Evolutionary conservation across 106 monocot genomes (phyloP).

Genomic region (Platanthera zijinensis): DNA sequence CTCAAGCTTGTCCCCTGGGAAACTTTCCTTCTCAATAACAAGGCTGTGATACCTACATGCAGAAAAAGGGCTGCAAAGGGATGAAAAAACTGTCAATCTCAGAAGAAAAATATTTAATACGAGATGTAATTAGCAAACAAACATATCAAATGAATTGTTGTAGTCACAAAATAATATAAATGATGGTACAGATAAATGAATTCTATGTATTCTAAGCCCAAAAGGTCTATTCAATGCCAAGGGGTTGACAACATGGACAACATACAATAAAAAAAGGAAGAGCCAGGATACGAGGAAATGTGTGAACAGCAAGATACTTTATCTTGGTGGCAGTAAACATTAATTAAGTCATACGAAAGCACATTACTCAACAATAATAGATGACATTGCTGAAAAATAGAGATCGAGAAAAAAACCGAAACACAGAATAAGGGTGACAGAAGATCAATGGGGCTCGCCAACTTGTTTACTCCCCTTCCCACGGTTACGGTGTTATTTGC

Average conservation of each 20-base stretch:
- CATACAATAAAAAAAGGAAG: background rate
- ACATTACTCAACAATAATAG: no score
- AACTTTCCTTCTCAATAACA: slow-evolving; percentile 78
- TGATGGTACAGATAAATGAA: background rate
- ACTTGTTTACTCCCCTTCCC: no score
- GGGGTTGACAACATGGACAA: background rate
- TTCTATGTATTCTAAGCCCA: background rate
- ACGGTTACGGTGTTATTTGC: no score
- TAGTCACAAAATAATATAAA: background rate
- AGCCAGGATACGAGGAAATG: no score
- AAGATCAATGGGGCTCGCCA: no score
- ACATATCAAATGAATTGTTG: background rate
- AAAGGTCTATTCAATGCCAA: background rate
- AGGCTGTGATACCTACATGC: slow-evolving; percentile 88
- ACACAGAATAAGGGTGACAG: no score
- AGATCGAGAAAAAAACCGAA: no score
- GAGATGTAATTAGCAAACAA: background rate
- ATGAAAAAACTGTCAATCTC: slow-evolving; percentile 4
- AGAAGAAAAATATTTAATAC: background rate
- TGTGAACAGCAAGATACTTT: no score
- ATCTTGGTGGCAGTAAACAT: no score
- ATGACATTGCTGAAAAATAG: no score
- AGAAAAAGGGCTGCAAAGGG: slow-evolving; percentile 52
- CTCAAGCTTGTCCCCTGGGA: slow-evolving; percentile 66
- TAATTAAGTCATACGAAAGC: no score